Evolutionary conservation across 2,329 filamentous ascomycete genomes (phyloP).

Genomic region (Zymoseptoria tritici): DNA sequence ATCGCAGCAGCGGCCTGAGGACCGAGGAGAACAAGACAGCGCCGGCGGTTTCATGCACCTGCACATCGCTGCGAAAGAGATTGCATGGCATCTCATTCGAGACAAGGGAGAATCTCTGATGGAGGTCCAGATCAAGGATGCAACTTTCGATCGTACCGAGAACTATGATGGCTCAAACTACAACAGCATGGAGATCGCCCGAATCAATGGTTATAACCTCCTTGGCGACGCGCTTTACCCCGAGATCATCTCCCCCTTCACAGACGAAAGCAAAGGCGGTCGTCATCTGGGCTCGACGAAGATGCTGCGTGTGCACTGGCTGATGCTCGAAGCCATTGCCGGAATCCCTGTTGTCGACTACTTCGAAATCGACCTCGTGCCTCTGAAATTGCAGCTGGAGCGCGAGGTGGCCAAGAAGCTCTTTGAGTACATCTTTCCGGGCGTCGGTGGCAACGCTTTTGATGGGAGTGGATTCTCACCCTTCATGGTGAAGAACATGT

Average conservation of each 20-base stretch:
- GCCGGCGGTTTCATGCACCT: slow-evolving; percentile 77
- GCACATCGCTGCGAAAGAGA: slow-evolving; percentile 89
- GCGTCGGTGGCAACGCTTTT: slow-evolving; percentile 50
- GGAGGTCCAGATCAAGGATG: slow-evolving; percentile 85
- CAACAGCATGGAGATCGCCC: slow-evolving; percentile 82
- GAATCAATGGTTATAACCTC: slow-evolving; percentile 81
- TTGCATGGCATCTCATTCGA: slow-evolving; percentile 93
- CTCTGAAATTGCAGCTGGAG: slow-evolving; percentile 88
- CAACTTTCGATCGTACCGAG: slow-evolving; percentile 90
- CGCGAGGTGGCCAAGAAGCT: slow-evolving; percentile 85
- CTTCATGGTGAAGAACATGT: slow-evolving; percentile 49
- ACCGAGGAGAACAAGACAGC: slow-evolving; percentile 55
- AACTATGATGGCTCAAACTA: slow-evolving; percentile 95
- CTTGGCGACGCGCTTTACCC: slow-evolving; percentile 88
- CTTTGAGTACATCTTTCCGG: slow-evolving; percentile 96
- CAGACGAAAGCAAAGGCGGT: slow-evolving; percentile 53
- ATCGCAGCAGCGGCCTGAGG: slow-evolving; percentile 77
- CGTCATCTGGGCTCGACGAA: slow-evolving; percentile 60
- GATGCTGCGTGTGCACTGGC: slow-evolving; percentile 93
- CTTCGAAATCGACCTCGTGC: slow-evolving; percentile 90
- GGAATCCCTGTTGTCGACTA: slow-evolving; percentile 96
- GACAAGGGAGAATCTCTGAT: slow-evolving; percentile 74
- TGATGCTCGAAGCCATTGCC: slow-evolving; percentile 96
- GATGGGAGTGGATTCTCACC: slow-evolving; percentile 54
- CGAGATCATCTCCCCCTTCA: slow-evolving; percentile 87